Percentiles rank a stretch among this genome's conserved stretches.
Evolutionary conservation across 192 early-diverging fungal species (phyloP).

Genomic region (Backusella morwellensis): DNA sequence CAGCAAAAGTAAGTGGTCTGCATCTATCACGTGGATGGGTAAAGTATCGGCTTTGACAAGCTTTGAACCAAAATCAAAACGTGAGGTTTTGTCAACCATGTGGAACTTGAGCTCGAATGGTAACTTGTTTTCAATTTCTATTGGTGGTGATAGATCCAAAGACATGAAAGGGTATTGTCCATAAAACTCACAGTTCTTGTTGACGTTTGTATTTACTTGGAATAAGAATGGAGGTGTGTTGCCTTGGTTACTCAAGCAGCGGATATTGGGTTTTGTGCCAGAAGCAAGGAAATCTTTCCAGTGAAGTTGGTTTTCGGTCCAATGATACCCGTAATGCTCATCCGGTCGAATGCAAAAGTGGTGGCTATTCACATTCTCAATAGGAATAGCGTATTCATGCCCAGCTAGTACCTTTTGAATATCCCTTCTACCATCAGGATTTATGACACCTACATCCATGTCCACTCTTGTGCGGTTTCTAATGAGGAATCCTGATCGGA

Average conservation of each 20-base stretch:
- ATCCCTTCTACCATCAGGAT: conserved; percentile 14
- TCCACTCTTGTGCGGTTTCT: conserved; percentile 60
- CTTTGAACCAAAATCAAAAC: neutral
- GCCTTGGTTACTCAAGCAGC: conserved; percentile 40
- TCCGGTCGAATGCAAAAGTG: conserved; percentile 65
- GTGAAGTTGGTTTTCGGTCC: conserved; percentile 62
- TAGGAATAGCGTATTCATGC: conserved; percentile 69
- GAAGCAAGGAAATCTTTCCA: conserved; percentile 61
- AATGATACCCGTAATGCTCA: conserved; percentile 69
- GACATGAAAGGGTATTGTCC: conserved; percentile 64
- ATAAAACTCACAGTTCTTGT: conserved; percentile 19
- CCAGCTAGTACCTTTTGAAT: conserved; percentile 31
- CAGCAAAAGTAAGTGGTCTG: neutral
- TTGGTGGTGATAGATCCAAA: conserved; percentile 51
- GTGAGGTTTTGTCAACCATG: conserved; percentile 54
- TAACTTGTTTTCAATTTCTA: conserved; percentile 80
- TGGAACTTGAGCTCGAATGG: conserved; percentile 67
- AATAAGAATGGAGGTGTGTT: conserved; percentile 38
- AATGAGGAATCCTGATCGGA: conserved; percentile 67
- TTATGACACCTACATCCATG: conserved; percentile 60
- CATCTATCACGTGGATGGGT: conserved; percentile 7
- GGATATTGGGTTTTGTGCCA: conserved; percentile 27
- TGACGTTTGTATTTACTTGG: conserved; percentile 42
- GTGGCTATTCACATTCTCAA: conserved; percentile 66
- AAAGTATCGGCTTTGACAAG: conserved; percentile 4